Conservation (phyloP, 352 stramenopile species). For the Phytophthora boehmeriae region DNA sequence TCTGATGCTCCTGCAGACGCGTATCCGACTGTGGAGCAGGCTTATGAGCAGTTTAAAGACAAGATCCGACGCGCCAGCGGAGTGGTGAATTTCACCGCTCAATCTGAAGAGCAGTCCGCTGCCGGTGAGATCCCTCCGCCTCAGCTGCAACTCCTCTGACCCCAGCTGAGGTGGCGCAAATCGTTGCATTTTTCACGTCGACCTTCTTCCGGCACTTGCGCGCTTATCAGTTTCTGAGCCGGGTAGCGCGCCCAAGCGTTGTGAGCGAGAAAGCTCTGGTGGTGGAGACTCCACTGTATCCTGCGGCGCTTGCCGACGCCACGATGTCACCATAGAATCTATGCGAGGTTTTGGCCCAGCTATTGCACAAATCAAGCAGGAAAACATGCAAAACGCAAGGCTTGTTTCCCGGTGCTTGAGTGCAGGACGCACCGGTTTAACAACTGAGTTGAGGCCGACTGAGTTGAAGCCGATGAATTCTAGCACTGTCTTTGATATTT, state of each 20-base stretch:
- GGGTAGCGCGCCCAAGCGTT: slow-evolving; percentile 30
- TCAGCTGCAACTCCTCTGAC: slow-evolving; percentile 25
- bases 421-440: slow-evolving; percentile 24
- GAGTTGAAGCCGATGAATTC: slow-evolving; percentile 6
- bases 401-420: slow-evolving; percentile 10
- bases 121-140: not conserved
- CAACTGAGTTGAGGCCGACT: slow-evolving; percentile 9
- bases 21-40: slow-evolving; percentile 36
- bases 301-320: slow-evolving; percentile 39
- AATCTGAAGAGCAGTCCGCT: slow-evolving; percentile 1
- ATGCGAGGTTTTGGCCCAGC: not conserved
- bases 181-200: slow-evolving; percentile 72
- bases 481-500: slow-evolving; percentile 35
- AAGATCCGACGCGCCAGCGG: slow-evolving; percentile 30
- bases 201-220: slow-evolving; percentile 75
- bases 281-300: slow-evolving; percentile 57
- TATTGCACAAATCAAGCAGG: slow-evolving; percentile 17
- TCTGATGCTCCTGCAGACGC: slow-evolving; percentile 1
- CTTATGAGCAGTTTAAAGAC: slow-evolving; percentile 47
- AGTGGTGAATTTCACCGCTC: not conserved
- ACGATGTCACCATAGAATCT: slow-evolving; percentile 10
- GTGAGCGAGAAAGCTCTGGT: slow-evolving; percentile 35
- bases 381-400: slow-evolving; percentile 31
- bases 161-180: slow-evolving; percentile 47
- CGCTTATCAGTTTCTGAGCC: slow-evolving; percentile 62